A percentile compares a stretch with the other conserved stretches of the same genome.
Conservation (phyloP, 2,329 filamentous ascomycete genomes). For the Tolypocladium pustulatum region DNA sequence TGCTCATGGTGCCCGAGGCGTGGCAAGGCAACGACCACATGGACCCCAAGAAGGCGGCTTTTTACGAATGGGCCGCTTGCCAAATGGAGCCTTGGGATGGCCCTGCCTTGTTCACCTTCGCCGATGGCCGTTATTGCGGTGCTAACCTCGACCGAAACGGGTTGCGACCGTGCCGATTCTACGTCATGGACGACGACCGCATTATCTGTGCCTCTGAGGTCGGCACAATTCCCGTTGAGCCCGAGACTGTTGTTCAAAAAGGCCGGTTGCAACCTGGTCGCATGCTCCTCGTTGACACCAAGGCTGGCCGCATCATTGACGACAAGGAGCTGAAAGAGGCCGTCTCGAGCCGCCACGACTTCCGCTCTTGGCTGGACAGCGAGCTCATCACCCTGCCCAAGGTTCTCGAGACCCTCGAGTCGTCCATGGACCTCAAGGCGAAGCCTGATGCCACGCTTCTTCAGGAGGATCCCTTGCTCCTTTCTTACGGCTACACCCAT, state of each 20-base stretch:
- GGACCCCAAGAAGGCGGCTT: conserved; percentile 91
- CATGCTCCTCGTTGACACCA: conserved; percentile 91
- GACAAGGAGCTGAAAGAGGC: conserved; percentile 85
- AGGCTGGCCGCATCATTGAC: conserved; percentile 83
- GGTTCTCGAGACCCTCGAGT: conserved; percentile 53
- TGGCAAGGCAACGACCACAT: conserved; percentile 92
- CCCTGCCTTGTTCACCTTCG: conserved; percentile 92
- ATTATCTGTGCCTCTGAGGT: conserved; percentile 97
- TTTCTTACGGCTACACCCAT: conserved; percentile 87
- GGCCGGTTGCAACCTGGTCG: conserved; percentile 87
- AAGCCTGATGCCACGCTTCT: conserved; percentile 59
- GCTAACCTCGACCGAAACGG: conserved; percentile 95
- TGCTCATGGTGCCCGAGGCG: conserved; percentile 97
- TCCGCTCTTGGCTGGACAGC: conserved; percentile 77
- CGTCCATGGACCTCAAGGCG: conserved; percentile 52
- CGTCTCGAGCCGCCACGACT: conserved; percentile 79
- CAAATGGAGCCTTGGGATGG: conserved; percentile 99
- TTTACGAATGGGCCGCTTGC: conserved; percentile 97
- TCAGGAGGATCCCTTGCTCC: conserved; percentile 75
- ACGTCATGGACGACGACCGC: conserved; percentile 90
- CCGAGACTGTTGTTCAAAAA: conserved; percentile 84
- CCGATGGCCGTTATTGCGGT: conserved; percentile 92
- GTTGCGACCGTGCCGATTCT: conserved; percentile 90
- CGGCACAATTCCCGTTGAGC: conserved; percentile 83
- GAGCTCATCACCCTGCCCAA: conserved; percentile 74